Base-by-base conservation (phyloP, 176 grass and related monocot genomes). In the Phragmites australis region DNA sequence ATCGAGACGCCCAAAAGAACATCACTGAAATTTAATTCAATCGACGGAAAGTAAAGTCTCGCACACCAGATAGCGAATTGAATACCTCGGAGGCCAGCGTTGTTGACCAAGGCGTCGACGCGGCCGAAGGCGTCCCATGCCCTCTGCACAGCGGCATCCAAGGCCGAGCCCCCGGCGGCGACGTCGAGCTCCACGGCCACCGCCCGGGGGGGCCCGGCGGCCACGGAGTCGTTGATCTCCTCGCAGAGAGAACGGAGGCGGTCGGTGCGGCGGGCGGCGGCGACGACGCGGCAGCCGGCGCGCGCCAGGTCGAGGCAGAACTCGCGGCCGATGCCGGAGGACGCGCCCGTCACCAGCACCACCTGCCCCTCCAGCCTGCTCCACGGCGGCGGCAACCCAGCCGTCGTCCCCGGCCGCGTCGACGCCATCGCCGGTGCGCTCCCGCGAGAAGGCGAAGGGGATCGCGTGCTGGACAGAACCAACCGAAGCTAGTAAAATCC, bases 341-440 rank as follows among this genome's bases (percentile, higher is more conserved):
- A 97, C 69, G 94, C 92, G 45, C 94, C 89, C 19, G 94, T 97
- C 59, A 97, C 91, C 85, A 97, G 82, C 72, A 90, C 92, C 21
- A 97, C 91, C 83, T 89, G 87, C 22, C 89, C 87, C 29, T 92
- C 87, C 53, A 94, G 18, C 75, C 40, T 83, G 70, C 80, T 86
- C 91, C 87, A 90, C 40, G 87, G 84, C 17, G 71, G 17, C 44
- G 14, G 11, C 39, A 25, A 10, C 45, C 22, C 48, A 12, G 30
- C 31, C 67, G 81, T 31, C 30, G 30, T 44, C 55, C 76, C 62
- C 74, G 14, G 47, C 48, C 31, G 42, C 6, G 58, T 47, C 21
- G 87, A 44, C 43, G 76, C 4, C 87, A 85, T 84, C 34, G 45
- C 48, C 29, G 34, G 75, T 3, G 60, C 61, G 45, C 45, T 50